These are phyloP conservation scores for Hydrangea macrophylla DNA, from an alignment of 148 eudicot genomes.

Conservation along the genomic window DNA sequence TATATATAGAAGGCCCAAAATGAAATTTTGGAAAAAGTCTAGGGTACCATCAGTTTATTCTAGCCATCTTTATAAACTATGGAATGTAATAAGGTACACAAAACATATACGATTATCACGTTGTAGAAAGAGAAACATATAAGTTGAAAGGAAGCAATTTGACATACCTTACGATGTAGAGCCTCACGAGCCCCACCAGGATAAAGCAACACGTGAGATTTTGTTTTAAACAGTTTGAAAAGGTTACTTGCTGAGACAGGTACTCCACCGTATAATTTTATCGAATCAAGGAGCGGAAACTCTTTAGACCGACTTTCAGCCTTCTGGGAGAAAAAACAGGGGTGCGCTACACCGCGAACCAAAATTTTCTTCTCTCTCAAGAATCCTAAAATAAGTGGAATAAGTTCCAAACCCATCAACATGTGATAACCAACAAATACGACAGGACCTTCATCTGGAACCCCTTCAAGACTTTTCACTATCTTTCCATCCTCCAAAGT, in stretches of 20 bases:
- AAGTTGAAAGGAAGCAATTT: not conserved
- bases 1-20: no score
- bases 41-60: no score
- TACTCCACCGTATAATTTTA: constrained; percentile 62
- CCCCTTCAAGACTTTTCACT: constrained; percentile 82
- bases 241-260: constrained; percentile 72
- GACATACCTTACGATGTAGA: constrained; percentile 72
- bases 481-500: constrained; percentile 73
- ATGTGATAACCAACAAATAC: constrained; percentile 91
- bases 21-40: no score
- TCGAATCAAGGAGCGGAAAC: constrained; percentile 40
- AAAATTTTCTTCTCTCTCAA: constrained; percentile 58
- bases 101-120: not conserved
- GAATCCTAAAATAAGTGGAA: constrained; percentile 54
- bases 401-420: constrained; percentile 79
- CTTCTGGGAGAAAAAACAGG: constrained; percentile 37
- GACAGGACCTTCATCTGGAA: constrained; percentile 89
- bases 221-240: constrained; percentile 59
- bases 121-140: not conserved
- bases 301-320: constrained; percentile 26
- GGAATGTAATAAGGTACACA: not conserved
- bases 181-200: constrained; percentile 99
- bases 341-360: constrained; percentile 88
- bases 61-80: no score
- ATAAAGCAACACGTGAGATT: constrained; percentile 75